Evolutionary conservation across 768 basidiomycete species (phyloP).

Genomic region (Leucocoprinus birnbaumii): DNA sequence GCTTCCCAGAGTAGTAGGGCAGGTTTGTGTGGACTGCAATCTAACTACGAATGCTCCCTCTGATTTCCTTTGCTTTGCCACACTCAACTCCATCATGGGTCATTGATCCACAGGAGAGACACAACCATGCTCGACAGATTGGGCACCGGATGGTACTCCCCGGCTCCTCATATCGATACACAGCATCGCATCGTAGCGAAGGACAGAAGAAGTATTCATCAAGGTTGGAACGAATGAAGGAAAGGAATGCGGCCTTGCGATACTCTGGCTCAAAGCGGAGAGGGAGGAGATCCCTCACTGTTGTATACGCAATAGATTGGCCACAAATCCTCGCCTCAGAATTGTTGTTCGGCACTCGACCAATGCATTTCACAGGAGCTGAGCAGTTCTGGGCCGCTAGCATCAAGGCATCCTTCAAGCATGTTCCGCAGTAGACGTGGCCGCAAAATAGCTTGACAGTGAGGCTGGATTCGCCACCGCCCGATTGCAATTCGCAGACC

Average conservation of each 20-base stretch:
- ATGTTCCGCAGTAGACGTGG: slow-evolving; percentile 50
- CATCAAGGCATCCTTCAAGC: slow-evolving; percentile 42
- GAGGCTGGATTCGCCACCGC: slow-evolving; percentile 11
- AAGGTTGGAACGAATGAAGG: slow-evolving; percentile 36
- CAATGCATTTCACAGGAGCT: slow-evolving; percentile 36
- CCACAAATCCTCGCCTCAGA: slow-evolving; percentile 24
- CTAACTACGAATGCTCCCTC: neutral
- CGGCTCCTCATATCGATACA: slow-evolving; percentile 32
- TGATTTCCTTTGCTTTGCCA: slow-evolving; percentile 8
- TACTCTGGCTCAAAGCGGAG: slow-evolving; percentile 35
- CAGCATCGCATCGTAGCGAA: slow-evolving; percentile 43
- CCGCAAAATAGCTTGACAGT: slow-evolving; percentile 39
- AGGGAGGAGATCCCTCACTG: slow-evolving; percentile 36
- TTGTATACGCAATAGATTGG: slow-evolving; percentile 32
- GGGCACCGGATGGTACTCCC: slow-evolving; percentile 24
- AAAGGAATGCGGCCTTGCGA: slow-evolving; percentile 38
- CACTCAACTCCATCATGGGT: slow-evolving; percentile 25
- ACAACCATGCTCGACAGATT: slow-evolving; percentile 22
- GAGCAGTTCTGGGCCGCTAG: slow-evolving; percentile 26
- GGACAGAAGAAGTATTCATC: slow-evolving; percentile 54
- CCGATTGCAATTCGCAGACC: slow-evolving; percentile 35
- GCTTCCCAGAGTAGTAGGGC: too few species aligned
- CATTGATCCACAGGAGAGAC: slow-evolving; percentile 24
- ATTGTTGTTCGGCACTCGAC: slow-evolving; percentile 13
- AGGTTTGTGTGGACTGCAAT: too few species aligned